Base-by-base conservation (phyloP, 2,329 filamentous ascomycete species). In the Epichloe coenophiala region DNA sequence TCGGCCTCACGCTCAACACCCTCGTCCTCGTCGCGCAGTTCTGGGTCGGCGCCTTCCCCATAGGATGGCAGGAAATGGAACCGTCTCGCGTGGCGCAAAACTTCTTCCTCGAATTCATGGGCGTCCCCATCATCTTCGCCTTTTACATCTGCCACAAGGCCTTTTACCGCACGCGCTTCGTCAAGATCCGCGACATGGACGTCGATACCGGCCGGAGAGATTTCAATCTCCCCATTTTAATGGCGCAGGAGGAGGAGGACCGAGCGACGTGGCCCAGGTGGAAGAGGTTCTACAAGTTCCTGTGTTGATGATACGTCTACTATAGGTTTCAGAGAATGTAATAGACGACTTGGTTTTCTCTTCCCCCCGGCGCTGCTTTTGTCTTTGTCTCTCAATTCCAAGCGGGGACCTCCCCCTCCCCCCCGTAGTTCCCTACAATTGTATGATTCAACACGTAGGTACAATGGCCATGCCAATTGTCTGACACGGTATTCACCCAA, bases 201-300 rank as follows among this genome's bases (percentile, higher is more conserved):
- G 69, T 96, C 55, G 79, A 84, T 53, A 95, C 89, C 0, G 91
- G 91, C 2, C 80, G 89, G 31, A 75, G 90, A 27, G 88, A 95
- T 61, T 77, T 96, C 52, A 90, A 95, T 63, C 69, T 96, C 43
- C 80, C 82, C 31, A 79, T 86, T 53, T 69, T 97, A 46, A 73
- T 94, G 47, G 82, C 83, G 41, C 85, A 95, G 65, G 91, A 96
- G 71, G 70, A 75, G 39, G 83, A 85, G 48, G 89, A 96, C 70
- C 73, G 75, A 59, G 77, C 74, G 35, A 63, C 67, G 4, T 91
- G 86, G 87, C 86, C 87, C 0, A 67, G 58, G 52, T 91, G 86
- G 86, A 93, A 91, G 71, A 82, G 73, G 60, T 57, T 77, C 12
- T 93, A 89, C 63, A 86, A 85, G 63, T 76, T 81, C 54, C 68